These are phyloP conservation scores for Aureobasidium subglaciale DNA, from an alignment of 2,329 filamentous ascomycete species.

Conservation along the genomic window DNA sequence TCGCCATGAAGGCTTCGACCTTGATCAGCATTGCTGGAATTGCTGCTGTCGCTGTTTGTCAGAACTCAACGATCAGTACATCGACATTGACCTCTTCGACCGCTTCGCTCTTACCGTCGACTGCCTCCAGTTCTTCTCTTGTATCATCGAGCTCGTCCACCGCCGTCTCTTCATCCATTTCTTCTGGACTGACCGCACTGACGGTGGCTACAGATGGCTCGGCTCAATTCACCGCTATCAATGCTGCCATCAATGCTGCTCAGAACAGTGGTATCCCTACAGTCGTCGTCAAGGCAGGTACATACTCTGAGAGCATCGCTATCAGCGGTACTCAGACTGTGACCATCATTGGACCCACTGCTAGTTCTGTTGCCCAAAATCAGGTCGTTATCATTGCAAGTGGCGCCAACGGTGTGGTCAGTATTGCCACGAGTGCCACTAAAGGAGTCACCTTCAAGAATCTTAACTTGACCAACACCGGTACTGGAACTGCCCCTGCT, in stretches of 20 bases:
- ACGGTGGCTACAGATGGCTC: conserved; percentile 40
- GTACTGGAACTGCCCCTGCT: conserved; percentile 20
- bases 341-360: conserved; percentile 33
- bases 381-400: conserved; percentile 29
- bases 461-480: conserved; percentile 34
- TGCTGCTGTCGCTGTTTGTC: conserved; percentile 30
- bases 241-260: conserved; percentile 32
- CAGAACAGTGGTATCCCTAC: conserved; percentile 36
- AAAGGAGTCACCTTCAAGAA: conserved; percentile 33
- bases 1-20: conserved; percentile 37
- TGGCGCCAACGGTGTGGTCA: conserved; percentile 24
- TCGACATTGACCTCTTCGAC: background rate
- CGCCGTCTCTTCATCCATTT: conserved; percentile 11
- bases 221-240: conserved; percentile 41
- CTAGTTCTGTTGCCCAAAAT: conserved; percentile 32
- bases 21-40: conserved; percentile 30
- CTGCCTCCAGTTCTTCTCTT: background rate
- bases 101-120: background rate
- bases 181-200: conserved; percentile 25
- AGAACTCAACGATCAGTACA: conserved; percentile 25
- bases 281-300: conserved; percentile 39
- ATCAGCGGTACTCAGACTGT: conserved; percentile 36
- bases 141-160: conserved; percentile 11
- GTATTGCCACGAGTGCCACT: conserved; percentile 26
- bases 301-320: conserved; percentile 38